A percentile compares a stretch with the other conserved stretches of the same genome.
Evolutionary conservation across 2,329 filamentous ascomycete genomes (phyloP).

Genomic region (Penicillium verrucosum): DNA sequence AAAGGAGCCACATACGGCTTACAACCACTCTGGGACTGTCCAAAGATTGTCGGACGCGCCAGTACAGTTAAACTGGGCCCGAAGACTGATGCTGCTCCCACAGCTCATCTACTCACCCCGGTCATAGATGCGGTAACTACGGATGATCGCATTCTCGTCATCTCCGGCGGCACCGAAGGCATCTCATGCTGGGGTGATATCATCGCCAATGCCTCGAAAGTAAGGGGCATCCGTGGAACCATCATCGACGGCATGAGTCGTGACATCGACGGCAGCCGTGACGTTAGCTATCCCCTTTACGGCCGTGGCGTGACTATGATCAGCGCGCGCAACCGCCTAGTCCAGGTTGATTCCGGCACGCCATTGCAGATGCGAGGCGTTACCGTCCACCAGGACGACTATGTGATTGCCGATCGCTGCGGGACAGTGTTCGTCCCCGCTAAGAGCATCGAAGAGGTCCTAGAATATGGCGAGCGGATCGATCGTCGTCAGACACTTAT

Average conservation of each 20-base stretch:
- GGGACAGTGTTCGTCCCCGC: conserved; percentile 20
- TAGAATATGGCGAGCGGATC: conserved; percentile 14
- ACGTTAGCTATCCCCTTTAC: conserved; percentile 34
- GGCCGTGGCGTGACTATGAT: conserved; percentile 34
- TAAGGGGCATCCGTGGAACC: conserved; percentile 28
- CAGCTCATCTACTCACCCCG: conserved; percentile 15
- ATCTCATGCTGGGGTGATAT: conserved; percentile 27
- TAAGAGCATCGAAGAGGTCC: conserved; percentile 14
- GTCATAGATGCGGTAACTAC: conserved; percentile 20
- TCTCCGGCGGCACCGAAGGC: conserved; percentile 17
- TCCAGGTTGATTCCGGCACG: conserved; percentile 31
- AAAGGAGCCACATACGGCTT: conserved; percentile 23
- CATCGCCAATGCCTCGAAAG: conserved; percentile 22
- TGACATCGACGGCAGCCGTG: conserved; percentile 34
- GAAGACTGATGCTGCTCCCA: conserved; percentile 10
- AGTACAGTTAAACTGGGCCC: conserved; percentile 20
- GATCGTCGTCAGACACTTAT: conserved; percentile 17
- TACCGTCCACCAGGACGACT: conserved; percentile 18
- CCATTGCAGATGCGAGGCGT: conserved; percentile 20
- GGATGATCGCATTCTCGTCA: conserved; percentile 22
- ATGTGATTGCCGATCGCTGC: conserved; percentile 21
- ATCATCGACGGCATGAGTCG: conserved; percentile 35
- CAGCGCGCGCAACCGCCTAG: conserved; percentile 32
- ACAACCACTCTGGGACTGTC: conserved; percentile 23
- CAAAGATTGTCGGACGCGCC: conserved; percentile 22